These are phyloP conservation scores for Stentor coeruleus DNA, from an alignment of 73 alveolate species.

Conservation along the genomic window DNA sequence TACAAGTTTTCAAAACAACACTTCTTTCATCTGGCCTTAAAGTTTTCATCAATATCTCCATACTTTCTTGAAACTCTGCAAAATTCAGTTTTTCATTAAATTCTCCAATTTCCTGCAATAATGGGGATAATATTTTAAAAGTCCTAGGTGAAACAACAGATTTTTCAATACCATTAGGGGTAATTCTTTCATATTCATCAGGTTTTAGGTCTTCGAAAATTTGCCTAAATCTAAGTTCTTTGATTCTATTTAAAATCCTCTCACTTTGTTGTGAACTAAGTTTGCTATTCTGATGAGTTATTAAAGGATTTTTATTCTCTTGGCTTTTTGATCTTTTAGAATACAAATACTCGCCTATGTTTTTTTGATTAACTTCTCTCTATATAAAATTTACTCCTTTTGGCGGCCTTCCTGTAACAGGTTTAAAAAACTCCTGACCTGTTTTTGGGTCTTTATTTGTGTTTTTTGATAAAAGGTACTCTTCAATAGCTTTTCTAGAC, in stretches of 20 bases:
- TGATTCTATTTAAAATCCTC: background rate
- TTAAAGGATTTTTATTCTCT: background rate
- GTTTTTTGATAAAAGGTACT: background rate
- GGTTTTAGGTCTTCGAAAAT: background rate
- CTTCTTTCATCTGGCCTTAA: background rate
- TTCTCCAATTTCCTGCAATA: background rate
- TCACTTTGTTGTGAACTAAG: slow-evolving; percentile 1
- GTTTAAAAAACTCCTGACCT: slow-evolving; percentile 1
- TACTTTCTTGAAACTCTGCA: background rate
- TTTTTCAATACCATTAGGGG: background rate
- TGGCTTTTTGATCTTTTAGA: background rate
- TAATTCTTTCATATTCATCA: background rate
- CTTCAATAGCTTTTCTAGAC: slow-evolving; percentile 3
- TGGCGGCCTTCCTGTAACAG: slow-evolving; percentile 2
- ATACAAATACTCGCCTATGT: slow-evolving; percentile 7
- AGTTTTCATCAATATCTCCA: slow-evolving; percentile 9
- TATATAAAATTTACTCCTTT: background rate
- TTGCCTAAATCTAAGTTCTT: background rate
- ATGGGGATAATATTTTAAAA: background rate
- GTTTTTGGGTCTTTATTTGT: background rate
- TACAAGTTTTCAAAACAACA: background rate
- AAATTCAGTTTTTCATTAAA: background rate
- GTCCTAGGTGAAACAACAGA: background rate
- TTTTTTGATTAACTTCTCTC: background rate
- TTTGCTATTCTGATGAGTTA: background rate